Evolutionary conservation across 2,329 filamentous ascomycete species (phyloP), one percentile per base, ranked within the genome.

Genomic region (Penicillium sp.): DNA sequence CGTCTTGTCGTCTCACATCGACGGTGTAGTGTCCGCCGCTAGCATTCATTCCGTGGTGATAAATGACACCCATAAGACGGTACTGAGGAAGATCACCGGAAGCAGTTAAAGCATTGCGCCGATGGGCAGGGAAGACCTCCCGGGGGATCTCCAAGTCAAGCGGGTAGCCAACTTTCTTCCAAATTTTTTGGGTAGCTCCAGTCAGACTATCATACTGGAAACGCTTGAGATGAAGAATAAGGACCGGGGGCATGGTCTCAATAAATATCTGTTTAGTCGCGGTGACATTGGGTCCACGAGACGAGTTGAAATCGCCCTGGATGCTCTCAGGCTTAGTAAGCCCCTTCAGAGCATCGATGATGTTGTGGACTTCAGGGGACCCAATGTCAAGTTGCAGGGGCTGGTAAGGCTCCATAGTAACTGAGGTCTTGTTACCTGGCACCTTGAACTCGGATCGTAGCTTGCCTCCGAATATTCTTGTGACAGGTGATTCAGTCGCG

Each of bases 21-120:
- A 95, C 93, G 1, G 94, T 99, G 74, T 99, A 99, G 73, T 99
- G 94, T 3, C 94, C 94, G 50, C 91, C 92, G 60, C 89, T 95
- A 33, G 94, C 94, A 66, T 95, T 96, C 79, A 96, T 97, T 57
- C 94, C 94, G 66, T 99, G 94, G 69, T 99, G 94, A 71, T 99
- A 99, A 22, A 99, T 92, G 27, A 96, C 94, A 20, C 88, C 89
- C 59, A 87, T 94, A 14, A 99, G 83, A 48, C 85, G 86, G 74
- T 97, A 99, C 69, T 87, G 89, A 4, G 92, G 92, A 56, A 90
- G 80, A 1, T 86, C 85, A 42, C 87, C 86, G 60, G 88, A 85
- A 15, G 84, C 79, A 25, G 82, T 79, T 60, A 89, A 79, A 43
- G 82, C 81, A 62, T 85, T 86, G 51, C 89, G 85, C 71, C 87